Evolutionary conservation across 306 rosid genomes (phyloP).

Genomic region (Vicia faba): DNA sequence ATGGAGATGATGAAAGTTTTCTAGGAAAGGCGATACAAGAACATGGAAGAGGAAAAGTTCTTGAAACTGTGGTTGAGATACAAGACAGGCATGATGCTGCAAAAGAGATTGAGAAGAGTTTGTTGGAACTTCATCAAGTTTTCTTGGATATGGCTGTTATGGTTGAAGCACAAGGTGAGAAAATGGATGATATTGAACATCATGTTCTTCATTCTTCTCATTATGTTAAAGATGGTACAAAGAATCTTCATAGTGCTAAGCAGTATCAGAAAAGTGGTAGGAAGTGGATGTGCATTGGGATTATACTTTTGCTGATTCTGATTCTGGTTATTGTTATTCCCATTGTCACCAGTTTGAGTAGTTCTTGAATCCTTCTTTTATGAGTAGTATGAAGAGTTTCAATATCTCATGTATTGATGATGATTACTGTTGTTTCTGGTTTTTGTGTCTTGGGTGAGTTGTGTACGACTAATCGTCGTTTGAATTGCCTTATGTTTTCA

Average conservation of each 20-base stretch:
- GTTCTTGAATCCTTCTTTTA: slow-evolving; percentile 44
- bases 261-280: slow-evolving; percentile 58
- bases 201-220: slow-evolving; percentile 74
- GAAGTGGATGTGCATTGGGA: slow-evolving; percentile 75
- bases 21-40: slow-evolving; percentile 63
- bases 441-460: not conserved
- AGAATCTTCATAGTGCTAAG: slow-evolving; percentile 57
- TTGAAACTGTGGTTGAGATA: slow-evolving; percentile 83
- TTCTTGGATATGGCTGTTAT: slow-evolving; percentile 90
- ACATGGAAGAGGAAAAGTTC: slow-evolving; percentile 81
- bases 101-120: slow-evolving; percentile 73
- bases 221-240: slow-evolving; percentile 76
- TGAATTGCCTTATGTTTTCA: not conserved
- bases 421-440: not conserved
- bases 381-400: not conserved
- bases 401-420: not conserved
- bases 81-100: slow-evolving; percentile 82
- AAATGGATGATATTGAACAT: slow-evolving; percentile 90
- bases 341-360: slow-evolving; percentile 53
- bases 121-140: slow-evolving; percentile 81
- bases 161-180: slow-evolving; percentile 95
- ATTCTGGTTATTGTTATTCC: slow-evolving; percentile 66
- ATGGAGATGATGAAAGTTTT: slow-evolving; percentile 62
- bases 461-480: slow-evolving; percentile 16
- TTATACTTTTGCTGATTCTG: slow-evolving; percentile 57